Percentiles rank a stretch among this genome's conserved stretches.
Evolutionary conservation across 2,329 filamentous ascomycete genomes (phyloP).

Genomic region (Penicillium sp.): DNA sequence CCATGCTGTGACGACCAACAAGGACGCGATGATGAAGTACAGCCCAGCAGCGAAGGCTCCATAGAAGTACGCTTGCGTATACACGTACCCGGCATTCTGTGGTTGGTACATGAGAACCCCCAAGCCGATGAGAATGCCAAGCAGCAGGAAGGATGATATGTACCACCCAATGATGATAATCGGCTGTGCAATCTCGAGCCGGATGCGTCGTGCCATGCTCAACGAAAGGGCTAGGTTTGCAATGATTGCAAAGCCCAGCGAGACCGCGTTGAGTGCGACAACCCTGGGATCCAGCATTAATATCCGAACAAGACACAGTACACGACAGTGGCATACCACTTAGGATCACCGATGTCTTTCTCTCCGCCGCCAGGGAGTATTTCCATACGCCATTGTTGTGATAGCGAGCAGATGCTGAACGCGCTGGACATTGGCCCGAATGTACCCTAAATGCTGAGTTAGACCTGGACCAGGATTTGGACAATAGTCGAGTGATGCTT

Average conservation of each 20-base stretch:
- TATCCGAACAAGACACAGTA: background rate
- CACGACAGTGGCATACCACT: conserved; percentile 45
- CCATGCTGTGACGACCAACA: conserved; percentile 58
- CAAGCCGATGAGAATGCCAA: conserved; percentile 53
- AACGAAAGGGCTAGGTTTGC: conserved; percentile 59
- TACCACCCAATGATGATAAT: conserved; percentile 64
- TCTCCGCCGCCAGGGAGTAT: conserved; percentile 49
- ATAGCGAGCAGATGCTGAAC: conserved; percentile 58
- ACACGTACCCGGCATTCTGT: conserved; percentile 44
- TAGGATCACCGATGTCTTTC: conserved; percentile 53
- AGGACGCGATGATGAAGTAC: conserved; percentile 57
- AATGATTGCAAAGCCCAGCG: conserved; percentile 55
- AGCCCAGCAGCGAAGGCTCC: conserved; percentile 58
- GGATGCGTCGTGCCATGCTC: conserved; percentile 60
- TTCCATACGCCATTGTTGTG: conserved; percentile 57
- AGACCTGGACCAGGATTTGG: background rate
- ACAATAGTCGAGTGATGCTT: conserved; percentile 23
- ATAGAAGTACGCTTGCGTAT: conserved; percentile 62
- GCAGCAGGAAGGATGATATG: conserved; percentile 55
- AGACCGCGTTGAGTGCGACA: conserved; percentile 57
- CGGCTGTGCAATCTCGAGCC: conserved; percentile 59
- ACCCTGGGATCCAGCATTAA: conserved; percentile 38
- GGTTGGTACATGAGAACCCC: conserved; percentile 43
- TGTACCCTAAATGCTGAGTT: conserved; percentile 38
- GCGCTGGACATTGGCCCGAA: conserved; percentile 59